Evolutionary conservation across 2,329 filamentous ascomycete species (phyloP).

Genomic region (Bipolaris oryzae): DNA sequence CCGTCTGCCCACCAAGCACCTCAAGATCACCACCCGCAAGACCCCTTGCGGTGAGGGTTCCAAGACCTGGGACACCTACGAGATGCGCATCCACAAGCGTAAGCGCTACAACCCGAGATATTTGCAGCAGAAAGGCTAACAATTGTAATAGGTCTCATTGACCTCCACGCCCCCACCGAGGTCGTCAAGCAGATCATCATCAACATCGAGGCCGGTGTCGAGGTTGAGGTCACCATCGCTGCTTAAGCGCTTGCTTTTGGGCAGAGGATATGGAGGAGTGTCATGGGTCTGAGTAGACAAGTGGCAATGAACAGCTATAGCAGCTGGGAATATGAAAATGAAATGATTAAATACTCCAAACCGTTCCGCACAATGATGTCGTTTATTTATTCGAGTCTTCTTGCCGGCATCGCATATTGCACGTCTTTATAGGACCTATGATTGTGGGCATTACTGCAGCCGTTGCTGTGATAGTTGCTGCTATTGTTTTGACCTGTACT

Average conservation of each 20-base stretch:
- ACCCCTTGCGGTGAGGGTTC: conserved; percentile 99
- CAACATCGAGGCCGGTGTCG: conserved; percentile 92
- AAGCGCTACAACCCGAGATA: neutral
- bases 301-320: conserved; percentile 37
- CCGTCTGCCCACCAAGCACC: conserved; percentile 94
- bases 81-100: conserved; percentile 99
- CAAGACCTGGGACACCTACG: conserved; percentile 99
- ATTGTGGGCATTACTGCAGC: neutral
- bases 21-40: conserved; percentile 98
- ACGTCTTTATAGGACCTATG: neutral
- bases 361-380: neutral
- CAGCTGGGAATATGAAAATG: conserved; percentile 30
- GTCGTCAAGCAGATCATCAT: conserved; percentile 96
- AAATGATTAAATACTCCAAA: conserved; percentile 23
- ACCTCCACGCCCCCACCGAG: conserved; percentile 98
- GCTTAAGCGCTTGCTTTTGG: conserved; percentile 60
- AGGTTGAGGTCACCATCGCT: conserved; percentile 92
- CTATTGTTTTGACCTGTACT: too few species aligned
- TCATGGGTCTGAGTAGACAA: conserved; percentile 17
- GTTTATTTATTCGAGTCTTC: neutral
- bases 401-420: neutral
- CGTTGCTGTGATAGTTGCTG: too few species aligned
- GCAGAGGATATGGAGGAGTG: conserved; percentile 20
- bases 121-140: neutral
- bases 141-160: conserved; percentile 69